Evolutionary conservation across 306 rosid species (phyloP).

Genomic region (Echinosophora koreensis): DNA sequence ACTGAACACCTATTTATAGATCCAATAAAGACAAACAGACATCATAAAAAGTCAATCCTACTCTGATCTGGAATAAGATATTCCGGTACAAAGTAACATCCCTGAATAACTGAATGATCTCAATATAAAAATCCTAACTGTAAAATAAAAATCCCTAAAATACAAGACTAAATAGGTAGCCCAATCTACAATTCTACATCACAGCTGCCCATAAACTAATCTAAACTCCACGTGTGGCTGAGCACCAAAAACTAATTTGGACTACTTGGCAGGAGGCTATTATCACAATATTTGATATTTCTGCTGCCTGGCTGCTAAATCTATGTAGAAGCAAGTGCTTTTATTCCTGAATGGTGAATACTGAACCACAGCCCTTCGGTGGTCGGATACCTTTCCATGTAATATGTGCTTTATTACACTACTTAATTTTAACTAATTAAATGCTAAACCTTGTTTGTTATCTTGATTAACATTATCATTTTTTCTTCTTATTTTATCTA

Average conservation of each 20-base stretch:
- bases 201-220: conserved; percentile 21
- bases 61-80: too few species aligned
- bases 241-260: conserved; percentile 6
- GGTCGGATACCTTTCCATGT: conserved; percentile 12
- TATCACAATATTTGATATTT: conserved; percentile 15
- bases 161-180: too few species aligned
- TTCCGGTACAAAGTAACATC: too few species aligned
- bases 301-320: not conserved
- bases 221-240: not conserved
- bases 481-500: conserved; percentile 21
- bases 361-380: conserved; percentile 9
- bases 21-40: too few species aligned
- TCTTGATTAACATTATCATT: not conserved
- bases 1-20: too few species aligned
- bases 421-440: not conserved
- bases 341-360: not conserved
- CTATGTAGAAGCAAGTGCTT: not conserved
- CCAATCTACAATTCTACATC: too few species aligned
- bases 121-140: too few species aligned
- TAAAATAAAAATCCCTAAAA: too few species aligned
- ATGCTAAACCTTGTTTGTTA: not conserved
- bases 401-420: conserved; percentile 7
- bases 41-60: too few species aligned
- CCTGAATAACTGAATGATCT: too few species aligned
- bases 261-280: not conserved